Percentiles rank a stretch among this genome's conserved stretches.
Conservation (phyloP, 192 early-diverging fungal species). For the Umbelopsis ramanniana region DNA sequence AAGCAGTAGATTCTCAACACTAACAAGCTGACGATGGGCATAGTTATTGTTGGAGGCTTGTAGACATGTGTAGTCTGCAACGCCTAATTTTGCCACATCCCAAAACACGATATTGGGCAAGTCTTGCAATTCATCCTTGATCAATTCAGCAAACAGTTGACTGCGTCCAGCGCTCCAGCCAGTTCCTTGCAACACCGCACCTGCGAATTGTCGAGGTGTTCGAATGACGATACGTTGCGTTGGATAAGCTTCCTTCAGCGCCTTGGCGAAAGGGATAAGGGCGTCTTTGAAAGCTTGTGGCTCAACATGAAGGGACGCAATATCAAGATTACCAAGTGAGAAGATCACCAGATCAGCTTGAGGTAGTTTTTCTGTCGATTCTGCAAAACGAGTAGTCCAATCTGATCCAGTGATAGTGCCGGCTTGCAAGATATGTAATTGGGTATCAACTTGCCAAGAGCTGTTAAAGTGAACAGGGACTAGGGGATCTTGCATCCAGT, state of each 20-base stretch:
- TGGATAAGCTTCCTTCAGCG: constrained; percentile 24
- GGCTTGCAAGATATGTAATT: constrained; percentile 21
- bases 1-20: constrained; percentile 35
- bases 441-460: constrained; percentile 31
- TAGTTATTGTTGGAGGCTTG: constrained; percentile 16
- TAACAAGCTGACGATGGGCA: constrained; percentile 31
- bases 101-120: constrained; percentile 26
- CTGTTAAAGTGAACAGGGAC: constrained; percentile 27
- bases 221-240: constrained; percentile 34
- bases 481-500: constrained; percentile 27
- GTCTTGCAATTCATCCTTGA: constrained; percentile 25
- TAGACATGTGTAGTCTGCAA: constrained; percentile 27
- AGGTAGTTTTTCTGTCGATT: constrained; percentile 13
- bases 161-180: constrained; percentile 38
- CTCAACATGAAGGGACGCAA: constrained; percentile 14
- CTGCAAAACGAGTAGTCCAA: not conserved
- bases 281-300: constrained; percentile 23
- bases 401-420: constrained; percentile 13
- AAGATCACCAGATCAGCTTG: constrained; percentile 34
- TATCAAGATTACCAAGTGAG: constrained; percentile 35
- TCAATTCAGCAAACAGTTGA: constrained; percentile 25
- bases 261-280: not conserved
- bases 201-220: constrained; percentile 32
- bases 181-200: constrained; percentile 25
- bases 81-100: constrained; percentile 34